A percentile compares a stretch with the other conserved stretches of the same genome.
Evolutionary conservation across 2,329 filamentous ascomycete genomes (phyloP).

Genomic region (Aspergillus caelatus): DNA sequence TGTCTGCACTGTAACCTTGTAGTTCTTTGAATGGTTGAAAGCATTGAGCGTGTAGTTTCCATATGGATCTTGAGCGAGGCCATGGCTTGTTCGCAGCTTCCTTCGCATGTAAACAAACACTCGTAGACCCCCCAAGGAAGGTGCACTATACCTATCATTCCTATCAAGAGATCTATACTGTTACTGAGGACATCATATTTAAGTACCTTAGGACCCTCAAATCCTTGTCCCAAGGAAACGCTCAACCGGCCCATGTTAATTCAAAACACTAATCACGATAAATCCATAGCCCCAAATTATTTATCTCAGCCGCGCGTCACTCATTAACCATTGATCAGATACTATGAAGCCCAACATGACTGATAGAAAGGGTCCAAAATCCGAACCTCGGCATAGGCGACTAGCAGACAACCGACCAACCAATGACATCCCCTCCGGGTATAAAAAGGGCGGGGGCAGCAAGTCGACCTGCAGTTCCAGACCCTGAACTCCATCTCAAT

Average conservation of each 20-base stretch:
- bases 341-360: neutral
- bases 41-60: neutral
- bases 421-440: neutral
- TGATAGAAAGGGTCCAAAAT: neutral
- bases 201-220: neutral
- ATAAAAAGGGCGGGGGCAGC: constrained; percentile 4
- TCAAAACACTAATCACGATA: neutral
- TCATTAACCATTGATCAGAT: too few species aligned
- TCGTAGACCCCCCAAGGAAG: neutral
- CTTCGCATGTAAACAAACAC: neutral
- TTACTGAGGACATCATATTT: too few species aligned
- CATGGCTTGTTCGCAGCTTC: neutral
- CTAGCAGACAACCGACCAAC: neutral
- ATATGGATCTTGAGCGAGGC: neutral
- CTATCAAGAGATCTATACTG: too few species aligned
- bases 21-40: neutral
- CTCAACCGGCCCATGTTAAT: neutral
- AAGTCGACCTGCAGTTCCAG: neutral
- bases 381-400: neutral
- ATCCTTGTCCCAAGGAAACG: neutral
- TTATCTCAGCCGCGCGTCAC: too few species aligned
- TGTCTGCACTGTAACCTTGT: neutral
- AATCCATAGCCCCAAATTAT: neutral
- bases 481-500: neutral
- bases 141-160: neutral